Percentiles rank a stretch among this genome's conserved stretches.
Conservation (phyloP, 31 red algal species). For the Asparagopsis taxiformis region DNA sequence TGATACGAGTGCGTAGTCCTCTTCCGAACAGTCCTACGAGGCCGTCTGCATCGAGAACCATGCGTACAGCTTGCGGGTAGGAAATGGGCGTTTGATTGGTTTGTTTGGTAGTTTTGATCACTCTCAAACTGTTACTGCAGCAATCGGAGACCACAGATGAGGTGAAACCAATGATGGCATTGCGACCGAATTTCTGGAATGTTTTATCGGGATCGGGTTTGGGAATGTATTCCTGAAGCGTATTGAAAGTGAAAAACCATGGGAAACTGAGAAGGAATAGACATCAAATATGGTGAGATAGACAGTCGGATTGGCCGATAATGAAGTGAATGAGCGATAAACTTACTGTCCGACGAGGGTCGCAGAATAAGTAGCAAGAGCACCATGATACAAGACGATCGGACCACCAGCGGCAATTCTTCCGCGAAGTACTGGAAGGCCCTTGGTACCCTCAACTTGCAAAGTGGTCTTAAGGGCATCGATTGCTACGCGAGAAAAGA, state of each 20-base stretch:
- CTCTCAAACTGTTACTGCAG: constrained; percentile 75
- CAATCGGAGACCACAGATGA: constrained; percentile 79
- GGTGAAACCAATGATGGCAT: constrained; percentile 73
- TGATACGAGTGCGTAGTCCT: constrained; percentile 68
- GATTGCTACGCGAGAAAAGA: constrained; percentile 19
- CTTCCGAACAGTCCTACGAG: constrained; percentile 60
- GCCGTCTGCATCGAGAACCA: constrained; percentile 71
- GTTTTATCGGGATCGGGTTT: constrained; percentile 52
- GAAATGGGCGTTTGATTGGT: constrained; percentile 61
- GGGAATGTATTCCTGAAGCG: constrained; percentile 62
- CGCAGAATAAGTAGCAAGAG: constrained; percentile 57
- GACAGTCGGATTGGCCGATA: not conserved
- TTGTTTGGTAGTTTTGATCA: constrained; percentile 80
- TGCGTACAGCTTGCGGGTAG: constrained; percentile 44
- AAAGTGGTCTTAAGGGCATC: constrained; percentile 80
- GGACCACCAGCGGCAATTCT: constrained; percentile 50
- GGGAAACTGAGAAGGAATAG: constrained; percentile 43
- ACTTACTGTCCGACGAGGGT: constrained; percentile 74
- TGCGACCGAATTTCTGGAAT: constrained; percentile 70
- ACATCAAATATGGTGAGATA: not conserved
- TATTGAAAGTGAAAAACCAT: constrained; percentile 78
- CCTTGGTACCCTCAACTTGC: constrained; percentile 80
- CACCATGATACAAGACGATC: constrained; percentile 74
- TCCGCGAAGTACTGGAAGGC: constrained; percentile 47
- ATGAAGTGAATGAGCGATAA: not conserved